Percentiles rank a stretch among this genome's conserved stretches.
phyloP scores from a whole-genome alignment of 257 asterid species.

The Plectranthus barbatus region DNA sequence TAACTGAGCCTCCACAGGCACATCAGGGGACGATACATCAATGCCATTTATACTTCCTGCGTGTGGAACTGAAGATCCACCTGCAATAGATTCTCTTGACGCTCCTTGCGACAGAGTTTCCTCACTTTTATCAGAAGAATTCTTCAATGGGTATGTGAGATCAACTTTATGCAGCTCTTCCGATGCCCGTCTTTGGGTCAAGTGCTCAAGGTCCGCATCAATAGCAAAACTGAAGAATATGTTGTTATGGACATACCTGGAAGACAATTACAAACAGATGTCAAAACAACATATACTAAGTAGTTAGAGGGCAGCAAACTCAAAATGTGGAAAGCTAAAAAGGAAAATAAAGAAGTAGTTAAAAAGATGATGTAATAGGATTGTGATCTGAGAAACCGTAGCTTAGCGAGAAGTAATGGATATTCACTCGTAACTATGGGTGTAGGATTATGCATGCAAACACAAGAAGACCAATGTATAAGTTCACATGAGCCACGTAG shows the following conservation, averaged over 20 bases:
- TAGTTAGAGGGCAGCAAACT: neutral
- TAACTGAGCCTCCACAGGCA: conserved; percentile 55
- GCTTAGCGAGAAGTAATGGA: neutral
- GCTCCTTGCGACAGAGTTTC: conserved; percentile 26
- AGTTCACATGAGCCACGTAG: neutral
- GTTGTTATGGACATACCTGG: conserved; percentile 94
- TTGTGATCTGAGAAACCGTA: neutral
- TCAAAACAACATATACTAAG: neutral
- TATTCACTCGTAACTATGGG: neutral
- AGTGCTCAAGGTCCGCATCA: conserved; percentile 72
- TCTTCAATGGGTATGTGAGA: conserved; percentile 20
- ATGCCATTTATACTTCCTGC: conserved; percentile 27
- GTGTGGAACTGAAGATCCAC: conserved; percentile 28
- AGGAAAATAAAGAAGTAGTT: neutral
- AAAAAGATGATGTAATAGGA: neutral
- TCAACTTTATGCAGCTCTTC: conserved; percentile 41
- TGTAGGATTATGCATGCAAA: neutral
- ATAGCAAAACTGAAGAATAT: conserved; percentile 95
- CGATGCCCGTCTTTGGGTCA: conserved; percentile 43
- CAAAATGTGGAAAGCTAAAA: neutral
- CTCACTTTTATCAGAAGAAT: conserved; percentile 28
- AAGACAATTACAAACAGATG: conserved; percentile 15
- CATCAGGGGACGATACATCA: conserved; percentile 35
- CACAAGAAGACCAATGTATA: neutral
- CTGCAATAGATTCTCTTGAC: conserved; percentile 19